Base-by-base conservation (phyloP, 2,329 filamentous ascomycete species). In the Arthrobotrys sinensis region DNA sequence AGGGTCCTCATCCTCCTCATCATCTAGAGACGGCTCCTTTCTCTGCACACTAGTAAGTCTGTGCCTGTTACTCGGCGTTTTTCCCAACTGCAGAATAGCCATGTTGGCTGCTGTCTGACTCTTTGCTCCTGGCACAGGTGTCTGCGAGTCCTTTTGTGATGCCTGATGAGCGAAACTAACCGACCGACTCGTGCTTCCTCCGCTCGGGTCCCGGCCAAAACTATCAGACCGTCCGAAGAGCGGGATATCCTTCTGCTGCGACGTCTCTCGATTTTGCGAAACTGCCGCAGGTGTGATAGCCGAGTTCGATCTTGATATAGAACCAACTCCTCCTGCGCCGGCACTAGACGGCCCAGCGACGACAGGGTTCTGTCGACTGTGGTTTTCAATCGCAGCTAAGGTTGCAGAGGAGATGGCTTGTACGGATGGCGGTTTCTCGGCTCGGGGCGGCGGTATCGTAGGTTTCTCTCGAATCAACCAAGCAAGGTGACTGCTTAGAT, bases 401-500 rank as follows among this genome's bases (percentile, higher is more conserved):
- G 75, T 64, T 7, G 67, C 50, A 38, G 75, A n/a, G 19, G 67
- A 64, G 43, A 78, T 78, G 4, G 75, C 16, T 34, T 52, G 67
- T 10, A n/a, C 62, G 10, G 43, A 21, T 3, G 75, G 28, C 32
- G 73, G 73, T 32, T 71, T 67, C 21, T 78, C 67, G 7, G 67
- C 24, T 43, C 75, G 66, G 14, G 46, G 67, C 16, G 75, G 67
- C 1, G 75, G 75, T 5, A 78, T 63, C 21, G 75, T 78, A 45
- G 75, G 62, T 53, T 78, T 78, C 46, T 78, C 75, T 64, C 67
- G 75, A 78, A 78, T 32, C 75, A 78, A 78, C 75, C 75, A 78
- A 78, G 75, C 75, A 78, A 78, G 19, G n/a, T 78, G 75, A 52
- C 52, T 78, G 75, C 75, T 68, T 55, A 78, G 67, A 32, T 78